Evolutionary conservation across 768 basidiomycete genomes (phyloP), one percentile per base, ranked within the genome.

Genomic region (Suillus bovinus): DNA sequence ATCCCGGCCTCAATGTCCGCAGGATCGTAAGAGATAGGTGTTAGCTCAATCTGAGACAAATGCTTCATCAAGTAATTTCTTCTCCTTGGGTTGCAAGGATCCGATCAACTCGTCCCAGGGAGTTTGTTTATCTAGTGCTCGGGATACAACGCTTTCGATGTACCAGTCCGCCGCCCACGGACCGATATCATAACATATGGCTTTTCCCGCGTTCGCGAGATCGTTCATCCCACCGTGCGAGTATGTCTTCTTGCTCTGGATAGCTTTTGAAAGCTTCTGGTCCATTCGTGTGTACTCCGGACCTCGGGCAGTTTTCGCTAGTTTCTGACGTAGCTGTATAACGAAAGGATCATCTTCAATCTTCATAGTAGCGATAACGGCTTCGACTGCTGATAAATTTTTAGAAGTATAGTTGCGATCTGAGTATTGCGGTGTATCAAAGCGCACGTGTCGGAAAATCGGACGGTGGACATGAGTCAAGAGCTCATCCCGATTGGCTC

Each of bases 91-190:
- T 62, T 82, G 81, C 84, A 86, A 86, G 9, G 77, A 74, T 1
- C 75, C 73, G 68, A 85, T 81, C 63, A 86, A 79, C 50, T 80
- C 77, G 54, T 80, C 77, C 65, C 79, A 84, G 0, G 82, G 80
- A 55, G 79, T 80, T 9, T 80, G 78, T 11, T 68, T 68, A 1
- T 72, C 60, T 64, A 79, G 80, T 0, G 83, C 87, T 46, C 84
- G 78, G 59, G 85, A 77, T 44, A 90, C 66, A 39, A 88, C 87
- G 42, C 78, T 77, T 62, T 79, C 80, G 47, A 91, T 80, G 66
- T 86, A 92, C 91, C 90, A 92, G 69, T 92, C 89, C 2, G 88
- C 83, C 0, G 90, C 86, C 91, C 91, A 93, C 0, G 83, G 76
- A 1, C 90, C 90, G 4, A 92, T 68, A 50, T 90, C 88, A 2